These are phyloP conservation scores for Sporothrix inflata DNA, from an alignment of 2,329 filamentous ascomycete species.

Conservation along the genomic window DNA sequence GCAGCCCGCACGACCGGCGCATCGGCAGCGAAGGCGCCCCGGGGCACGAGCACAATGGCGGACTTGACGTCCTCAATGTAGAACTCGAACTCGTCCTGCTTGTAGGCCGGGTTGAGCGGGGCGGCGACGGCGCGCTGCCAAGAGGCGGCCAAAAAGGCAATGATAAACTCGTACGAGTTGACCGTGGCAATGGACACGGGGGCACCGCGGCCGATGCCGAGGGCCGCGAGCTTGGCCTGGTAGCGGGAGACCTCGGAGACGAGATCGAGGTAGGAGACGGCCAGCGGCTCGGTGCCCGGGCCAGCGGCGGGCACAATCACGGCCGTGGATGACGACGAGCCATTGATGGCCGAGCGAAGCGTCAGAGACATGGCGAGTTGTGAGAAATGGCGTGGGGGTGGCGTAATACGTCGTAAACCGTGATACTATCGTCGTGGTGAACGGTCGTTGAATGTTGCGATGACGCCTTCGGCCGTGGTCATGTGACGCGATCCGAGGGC, in stretches of 20 bases:
- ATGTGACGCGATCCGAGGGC: slow-evolving; percentile 17
- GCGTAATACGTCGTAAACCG: neutral
- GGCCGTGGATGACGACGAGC: slow-evolving; percentile 55
- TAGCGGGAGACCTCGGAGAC: slow-evolving; percentile 68
- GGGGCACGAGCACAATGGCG: slow-evolving; percentile 74
- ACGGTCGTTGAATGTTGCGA: neutral
- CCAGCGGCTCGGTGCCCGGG: slow-evolving; percentile 49
- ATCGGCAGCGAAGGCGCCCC: slow-evolving; percentile 67
- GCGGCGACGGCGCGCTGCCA: slow-evolving; percentile 84
- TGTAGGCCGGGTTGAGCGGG: slow-evolving; percentile 86
- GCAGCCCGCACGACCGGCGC: slow-evolving; percentile 76
- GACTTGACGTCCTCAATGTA: slow-evolving; percentile 88
- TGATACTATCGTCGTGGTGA: neutral
- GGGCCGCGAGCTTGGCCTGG: slow-evolving; percentile 74
- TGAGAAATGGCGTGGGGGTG: neutral
- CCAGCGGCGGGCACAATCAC: slow-evolving; percentile 72
- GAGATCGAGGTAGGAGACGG: slow-evolving; percentile 71
- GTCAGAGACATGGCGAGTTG: slow-evolving; percentile 47
- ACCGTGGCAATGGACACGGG: slow-evolving; percentile 82
- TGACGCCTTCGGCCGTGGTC: slow-evolving; percentile 17
- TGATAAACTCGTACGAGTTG: slow-evolving; percentile 87
- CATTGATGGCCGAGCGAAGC: slow-evolving; percentile 56
- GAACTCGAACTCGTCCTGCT: slow-evolving; percentile 88
- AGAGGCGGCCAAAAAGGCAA: slow-evolving; percentile 82
- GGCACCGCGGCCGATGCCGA: slow-evolving; percentile 69